Evolutionary conservation across 176 grass and related monocot species (phyloP).

Genomic region (Oryza rufipogon): DNA sequence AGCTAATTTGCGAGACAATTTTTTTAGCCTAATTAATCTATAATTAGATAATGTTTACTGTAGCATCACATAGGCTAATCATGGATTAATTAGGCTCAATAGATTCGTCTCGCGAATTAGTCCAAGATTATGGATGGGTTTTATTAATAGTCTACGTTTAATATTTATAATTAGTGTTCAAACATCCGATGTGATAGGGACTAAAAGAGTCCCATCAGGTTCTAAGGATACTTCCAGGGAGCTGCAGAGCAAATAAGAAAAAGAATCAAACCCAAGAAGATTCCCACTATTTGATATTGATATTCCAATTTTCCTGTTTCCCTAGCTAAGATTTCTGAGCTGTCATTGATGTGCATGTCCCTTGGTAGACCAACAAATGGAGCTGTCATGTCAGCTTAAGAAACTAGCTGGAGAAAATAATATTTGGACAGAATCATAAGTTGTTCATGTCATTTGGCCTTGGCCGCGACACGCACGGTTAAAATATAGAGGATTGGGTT

Average conservation of each 20-base stretch:
- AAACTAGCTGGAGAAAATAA: conserved; percentile 2
- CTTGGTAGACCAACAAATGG: conserved; percentile 32
- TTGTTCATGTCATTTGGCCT: not conserved
- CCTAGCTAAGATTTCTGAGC: conserved; percentile 6
- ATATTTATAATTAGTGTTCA: too few species aligned
- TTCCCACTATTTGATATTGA: conserved; percentile 9
- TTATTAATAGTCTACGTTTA: too few species aligned
- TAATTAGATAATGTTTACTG: too few species aligned
- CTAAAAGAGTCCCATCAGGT: too few species aligned
- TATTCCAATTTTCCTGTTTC: conserved; percentile 13
- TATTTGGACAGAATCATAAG: conserved; percentile 36
- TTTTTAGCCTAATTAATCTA: too few species aligned
- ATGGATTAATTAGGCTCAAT: too few species aligned
- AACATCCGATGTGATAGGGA: too few species aligned
- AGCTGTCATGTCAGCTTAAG: conserved; percentile 51
- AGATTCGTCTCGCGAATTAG: too few species aligned
- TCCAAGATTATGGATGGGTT: too few species aligned
- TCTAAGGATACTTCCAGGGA: not conserved
- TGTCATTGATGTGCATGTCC: conserved; percentile 32
- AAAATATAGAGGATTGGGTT: conserved; percentile 1
- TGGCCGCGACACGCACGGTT: conserved; percentile 23
- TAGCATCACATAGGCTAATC: too few species aligned
- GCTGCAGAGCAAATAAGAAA: not conserved
- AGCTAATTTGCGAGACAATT: too few species aligned
- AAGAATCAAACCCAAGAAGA: conserved; percentile 40